These are phyloP conservation scores for Pyrenochaeta sp. DNA, from an alignment of 2,329 filamentous ascomycete species.

Conservation along the genomic window DNA sequence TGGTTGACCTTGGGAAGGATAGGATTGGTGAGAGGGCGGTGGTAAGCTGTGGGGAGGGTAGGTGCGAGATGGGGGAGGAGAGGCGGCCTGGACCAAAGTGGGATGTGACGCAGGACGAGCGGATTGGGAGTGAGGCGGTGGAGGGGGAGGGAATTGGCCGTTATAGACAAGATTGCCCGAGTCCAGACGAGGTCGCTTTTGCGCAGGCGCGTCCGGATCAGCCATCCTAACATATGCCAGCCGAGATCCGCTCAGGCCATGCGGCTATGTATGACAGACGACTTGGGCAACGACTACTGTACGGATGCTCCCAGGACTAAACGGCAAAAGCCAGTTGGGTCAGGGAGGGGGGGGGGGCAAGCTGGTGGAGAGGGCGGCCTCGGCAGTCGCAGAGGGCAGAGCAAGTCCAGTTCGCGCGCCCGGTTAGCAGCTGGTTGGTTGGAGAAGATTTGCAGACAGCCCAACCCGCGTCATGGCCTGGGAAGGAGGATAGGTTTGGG, in stretches of 20 bases:
- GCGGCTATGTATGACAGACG: slow-evolving; percentile 43
- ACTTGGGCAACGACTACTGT: slow-evolving; percentile 22
- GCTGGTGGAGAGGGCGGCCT: slow-evolving; percentile 35
- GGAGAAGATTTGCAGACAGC: slow-evolving; percentile 33
- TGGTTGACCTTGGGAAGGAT: slow-evolving; percentile 29
- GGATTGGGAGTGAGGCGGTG: slow-evolving; percentile 40
- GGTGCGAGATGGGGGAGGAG: slow-evolving; percentile 37
- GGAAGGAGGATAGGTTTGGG: slow-evolving; percentile 42
- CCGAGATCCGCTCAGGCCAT: slow-evolving; percentile 50
- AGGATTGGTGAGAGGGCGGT: slow-evolving; percentile 27
- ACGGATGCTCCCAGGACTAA: slow-evolving; percentile 30
- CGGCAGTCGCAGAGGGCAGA: slow-evolving; percentile 42
- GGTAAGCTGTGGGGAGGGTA: slow-evolving; percentile 38
- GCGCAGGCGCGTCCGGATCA: slow-evolving; percentile 49
- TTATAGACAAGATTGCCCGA: slow-evolving; percentile 47
- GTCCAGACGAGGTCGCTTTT: slow-evolving; percentile 51
- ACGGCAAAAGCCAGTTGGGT: slow-evolving; percentile 37
- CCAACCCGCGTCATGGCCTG: slow-evolving; percentile 49
- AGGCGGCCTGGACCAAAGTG: slow-evolving; percentile 38
- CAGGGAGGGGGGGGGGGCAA: no score
- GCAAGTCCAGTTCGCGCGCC: slow-evolving; percentile 37
- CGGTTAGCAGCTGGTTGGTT: slow-evolving; percentile 40
- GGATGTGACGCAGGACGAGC: slow-evolving; percentile 42
- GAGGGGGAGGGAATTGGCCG: slow-evolving; percentile 45
- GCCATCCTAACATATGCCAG: slow-evolving; percentile 51